phyloP scores from a whole-genome alignment of 176 grass and related monocot genomes.

The Zoysia japonica region DNA sequence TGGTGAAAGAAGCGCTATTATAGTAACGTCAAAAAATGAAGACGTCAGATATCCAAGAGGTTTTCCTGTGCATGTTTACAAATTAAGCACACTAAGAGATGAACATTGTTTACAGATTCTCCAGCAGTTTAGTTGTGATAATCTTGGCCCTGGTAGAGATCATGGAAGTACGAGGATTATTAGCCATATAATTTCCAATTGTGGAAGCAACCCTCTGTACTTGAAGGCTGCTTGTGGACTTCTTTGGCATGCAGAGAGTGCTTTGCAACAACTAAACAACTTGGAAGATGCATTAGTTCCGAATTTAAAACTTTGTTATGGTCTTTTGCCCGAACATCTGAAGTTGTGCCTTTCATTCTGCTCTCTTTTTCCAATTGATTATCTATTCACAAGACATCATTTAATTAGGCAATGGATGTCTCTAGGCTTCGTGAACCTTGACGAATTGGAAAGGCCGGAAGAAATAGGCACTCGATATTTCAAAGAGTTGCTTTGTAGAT shows the following conservation, averaged over 20 bases:
- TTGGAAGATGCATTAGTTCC: neutral
- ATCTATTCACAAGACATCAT: constrained; percentile 19
- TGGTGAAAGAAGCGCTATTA: constrained; percentile 17
- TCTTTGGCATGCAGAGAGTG: constrained; percentile 17
- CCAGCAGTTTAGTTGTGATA: constrained; percentile 6
- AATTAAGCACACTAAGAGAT: constrained; percentile 8
- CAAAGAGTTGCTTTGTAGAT: constrained; percentile 37
- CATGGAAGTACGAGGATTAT: neutral
- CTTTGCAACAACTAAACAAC: neutral
- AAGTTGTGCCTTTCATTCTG: constrained; percentile 44
- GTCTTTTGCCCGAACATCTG: constrained; percentile 22
- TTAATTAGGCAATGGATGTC: constrained; percentile 41
- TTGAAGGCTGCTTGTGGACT: constrained; percentile 14
- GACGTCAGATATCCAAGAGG: neutral
- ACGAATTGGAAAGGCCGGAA: constrained; percentile 4
- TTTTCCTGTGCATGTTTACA: neutral
- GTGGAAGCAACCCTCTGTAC: constrained; percentile 13
- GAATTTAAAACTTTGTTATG: constrained; percentile 1
- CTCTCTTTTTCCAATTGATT: constrained; percentile 46
- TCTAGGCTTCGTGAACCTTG: constrained; percentile 26
- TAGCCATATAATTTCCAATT: neutral
- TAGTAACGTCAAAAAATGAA: constrained; percentile 7
- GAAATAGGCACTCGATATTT: constrained; percentile 35
- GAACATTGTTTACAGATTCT: constrained; percentile 13
- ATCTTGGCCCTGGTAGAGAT: neutral